Evolutionary conservation across 495 filamentous ascomycete genomes (phyloP).

Genomic region (Durotheca rogersii): DNA sequence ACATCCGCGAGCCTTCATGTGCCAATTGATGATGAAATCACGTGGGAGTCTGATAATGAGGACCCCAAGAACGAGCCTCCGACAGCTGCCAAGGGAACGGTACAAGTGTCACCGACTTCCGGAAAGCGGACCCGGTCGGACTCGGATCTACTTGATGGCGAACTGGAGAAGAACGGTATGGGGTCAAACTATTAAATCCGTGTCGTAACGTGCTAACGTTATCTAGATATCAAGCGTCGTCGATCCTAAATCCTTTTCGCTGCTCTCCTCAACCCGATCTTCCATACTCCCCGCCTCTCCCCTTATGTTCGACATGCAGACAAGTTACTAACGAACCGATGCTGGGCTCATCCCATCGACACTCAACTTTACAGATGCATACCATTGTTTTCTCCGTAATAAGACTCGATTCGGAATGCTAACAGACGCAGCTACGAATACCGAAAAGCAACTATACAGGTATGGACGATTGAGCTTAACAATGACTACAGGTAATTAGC

Average conservation of each 20-base stretch:
- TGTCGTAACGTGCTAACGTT: constrained; percentile 29
- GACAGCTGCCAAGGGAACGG: constrained; percentile 22
- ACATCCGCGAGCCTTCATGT: constrained; percentile 6
- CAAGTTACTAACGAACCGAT: constrained; percentile 20
- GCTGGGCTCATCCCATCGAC: constrained; percentile 11
- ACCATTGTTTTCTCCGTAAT: constrained; percentile 1
- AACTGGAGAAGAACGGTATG: constrained; percentile 45
- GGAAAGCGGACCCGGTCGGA: constrained; percentile 31
- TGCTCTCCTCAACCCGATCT: constrained; percentile 3
- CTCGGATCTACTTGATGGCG: constrained; percentile 20
- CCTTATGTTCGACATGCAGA: constrained; percentile 9
- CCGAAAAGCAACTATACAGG: constrained; percentile 7
- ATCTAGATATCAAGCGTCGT: constrained; percentile 52
- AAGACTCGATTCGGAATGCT: constrained; percentile 18
- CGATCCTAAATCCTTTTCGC: constrained; percentile 41
- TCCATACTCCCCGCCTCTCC: not conserved
- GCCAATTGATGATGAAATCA: constrained; percentile 43
- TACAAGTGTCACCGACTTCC: constrained; percentile 37
- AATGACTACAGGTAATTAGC: constrained; percentile 11
- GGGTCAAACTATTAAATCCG: not conserved
- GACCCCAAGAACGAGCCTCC: constrained; percentile 33
- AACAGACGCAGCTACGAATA: constrained; percentile 24
- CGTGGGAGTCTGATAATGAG: constrained; percentile 47
- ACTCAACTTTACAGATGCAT: constrained; percentile 18
- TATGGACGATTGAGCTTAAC: constrained; percentile 29